Conservation (phyloP, 2,329 filamentous ascomycete genomes). For the Cercospora sojina region DNA sequence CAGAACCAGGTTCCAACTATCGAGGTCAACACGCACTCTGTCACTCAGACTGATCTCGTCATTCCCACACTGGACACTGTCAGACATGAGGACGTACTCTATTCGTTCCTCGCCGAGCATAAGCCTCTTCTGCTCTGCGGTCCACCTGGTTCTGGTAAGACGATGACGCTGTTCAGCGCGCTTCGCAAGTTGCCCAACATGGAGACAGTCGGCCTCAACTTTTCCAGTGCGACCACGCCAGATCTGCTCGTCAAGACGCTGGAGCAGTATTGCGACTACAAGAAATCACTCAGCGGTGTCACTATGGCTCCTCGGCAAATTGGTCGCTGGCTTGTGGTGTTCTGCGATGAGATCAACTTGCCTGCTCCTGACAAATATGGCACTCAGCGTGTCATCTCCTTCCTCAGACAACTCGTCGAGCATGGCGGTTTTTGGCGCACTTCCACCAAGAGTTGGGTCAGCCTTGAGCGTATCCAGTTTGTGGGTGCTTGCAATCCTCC, state of each 20-base stretch:
- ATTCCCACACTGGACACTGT: conserved; percentile 97
- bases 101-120: conserved; percentile 98
- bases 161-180: conserved; percentile 98
- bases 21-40: conserved; percentile 96
- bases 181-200: conserved; percentile 96
- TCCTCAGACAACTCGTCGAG: conserved; percentile 94
- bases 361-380: conserved; percentile 96
- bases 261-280: conserved; percentile 99
- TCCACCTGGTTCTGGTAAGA: conserved; percentile 97
- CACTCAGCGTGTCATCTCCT: conserved; percentile 94
- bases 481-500: conserved; percentile 98
- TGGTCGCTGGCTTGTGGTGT: conserved; percentile 95
- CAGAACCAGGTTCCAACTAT: conserved; percentile 90
- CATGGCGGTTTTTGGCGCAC: conserved; percentile 99
- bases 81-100: conserved; percentile 96
- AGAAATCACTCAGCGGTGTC: conserved; percentile 95
- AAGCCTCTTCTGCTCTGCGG: conserved; percentile 95
- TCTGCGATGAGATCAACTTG: conserved; percentile 99
- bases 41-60: conserved; percentile 96
- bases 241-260: conserved; percentile 99
- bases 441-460: conserved; percentile 96
- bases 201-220: conserved; percentile 98
- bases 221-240: conserved; percentile 96
- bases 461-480: conserved; percentile 95
- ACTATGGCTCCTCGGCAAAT: conserved; percentile 95